phyloP scores from a whole-genome alignment of 805 yeast genomes.

The Hermanozyma aechmeae region DNA sequence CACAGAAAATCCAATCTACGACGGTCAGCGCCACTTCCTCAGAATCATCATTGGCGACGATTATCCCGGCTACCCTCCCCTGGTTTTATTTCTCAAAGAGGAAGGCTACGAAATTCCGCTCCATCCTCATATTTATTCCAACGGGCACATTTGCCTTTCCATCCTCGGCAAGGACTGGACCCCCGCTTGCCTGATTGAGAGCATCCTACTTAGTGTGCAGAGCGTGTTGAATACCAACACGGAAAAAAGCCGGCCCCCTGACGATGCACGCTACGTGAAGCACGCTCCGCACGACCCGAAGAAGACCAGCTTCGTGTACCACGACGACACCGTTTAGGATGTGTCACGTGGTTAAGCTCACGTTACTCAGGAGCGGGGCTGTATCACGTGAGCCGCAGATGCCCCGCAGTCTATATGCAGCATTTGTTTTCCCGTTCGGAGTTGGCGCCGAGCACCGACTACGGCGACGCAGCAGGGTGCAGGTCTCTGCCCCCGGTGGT shows the following conservation, averaged over 20 bases:
- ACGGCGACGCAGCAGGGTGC: no score
- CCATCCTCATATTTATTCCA: constrained; percentile 68
- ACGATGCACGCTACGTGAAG: constrained; percentile 38
- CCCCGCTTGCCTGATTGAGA: constrained; percentile 46
- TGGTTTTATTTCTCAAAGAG: constrained; percentile 5
- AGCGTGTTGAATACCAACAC: constrained; percentile 50
- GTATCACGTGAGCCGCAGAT: no score
- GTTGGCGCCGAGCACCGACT: no score
- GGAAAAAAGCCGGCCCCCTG: constrained; percentile 45
- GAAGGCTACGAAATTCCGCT: constrained; percentile 36
- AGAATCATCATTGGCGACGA: constrained; percentile 4
- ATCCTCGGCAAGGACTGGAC: constrained; percentile 60
- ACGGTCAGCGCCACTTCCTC: constrained; percentile 4
- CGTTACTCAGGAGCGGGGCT: no score
- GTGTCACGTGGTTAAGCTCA: no score
- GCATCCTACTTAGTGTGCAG: constrained; percentile 49
- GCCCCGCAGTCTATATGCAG: no score
- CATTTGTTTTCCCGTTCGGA: no score
- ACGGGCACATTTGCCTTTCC: constrained; percentile 72
- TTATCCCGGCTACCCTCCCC: constrained; percentile 10
- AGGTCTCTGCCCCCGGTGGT: no score
- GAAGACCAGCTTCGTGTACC: constrained; percentile 40
- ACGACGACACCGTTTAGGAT: constrained; percentile 42
- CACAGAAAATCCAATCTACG: constrained; percentile 5
- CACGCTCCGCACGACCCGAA: constrained; percentile 54